Percentiles rank a stretch among this genome's conserved stretches.
These are phyloP conservation scores for Teratosphaeria zuluensis DNA, from an alignment of 2,329 filamentous ascomycete genomes.

Conservation along the genomic window DNA sequence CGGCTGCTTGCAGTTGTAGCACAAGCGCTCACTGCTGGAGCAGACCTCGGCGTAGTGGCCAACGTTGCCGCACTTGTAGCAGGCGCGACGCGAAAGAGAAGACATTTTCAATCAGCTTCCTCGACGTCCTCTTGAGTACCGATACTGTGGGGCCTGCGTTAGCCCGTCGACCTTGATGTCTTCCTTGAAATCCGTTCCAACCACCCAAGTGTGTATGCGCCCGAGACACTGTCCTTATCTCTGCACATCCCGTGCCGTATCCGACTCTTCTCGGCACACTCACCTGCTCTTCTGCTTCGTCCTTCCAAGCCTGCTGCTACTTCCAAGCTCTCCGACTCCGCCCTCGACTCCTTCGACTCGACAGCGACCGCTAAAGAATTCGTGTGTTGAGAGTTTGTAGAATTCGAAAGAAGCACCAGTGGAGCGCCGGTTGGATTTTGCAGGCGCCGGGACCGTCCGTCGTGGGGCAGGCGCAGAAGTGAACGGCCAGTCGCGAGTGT, in stretches of 20 bases:
- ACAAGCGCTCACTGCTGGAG: slow-evolving; percentile 94
- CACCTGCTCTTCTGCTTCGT: not conserved
- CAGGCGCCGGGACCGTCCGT: not conserved
- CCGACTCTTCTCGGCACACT: not conserved
- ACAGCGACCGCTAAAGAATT: not conserved
- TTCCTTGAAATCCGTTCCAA: not conserved
- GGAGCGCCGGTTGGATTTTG: not conserved
- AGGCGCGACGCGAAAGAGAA: slow-evolving; percentile 44
- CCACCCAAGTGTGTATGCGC: not conserved
- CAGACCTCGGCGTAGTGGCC: slow-evolving; percentile 69
- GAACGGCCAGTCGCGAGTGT: not conserved
- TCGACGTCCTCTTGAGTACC: not conserved
- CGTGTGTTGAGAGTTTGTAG: not conserved
- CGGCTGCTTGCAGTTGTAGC: slow-evolving; percentile 98
- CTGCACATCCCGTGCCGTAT: not conserved
- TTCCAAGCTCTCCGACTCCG: not conserved
- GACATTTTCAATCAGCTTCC: slow-evolving; percentile 32
- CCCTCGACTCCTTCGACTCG: not conserved
- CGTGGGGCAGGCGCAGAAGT: not conserved
- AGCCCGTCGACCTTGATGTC: not conserved
- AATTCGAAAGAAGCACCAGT: not conserved
- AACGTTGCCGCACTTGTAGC: slow-evolving; percentile 46
- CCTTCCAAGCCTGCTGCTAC: not conserved
- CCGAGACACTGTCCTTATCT: not conserved
- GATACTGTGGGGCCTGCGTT: not conserved